Evolutionary conservation across 306 rosid genomes (phyloP).

Genomic region (Argentina anserina): DNA sequence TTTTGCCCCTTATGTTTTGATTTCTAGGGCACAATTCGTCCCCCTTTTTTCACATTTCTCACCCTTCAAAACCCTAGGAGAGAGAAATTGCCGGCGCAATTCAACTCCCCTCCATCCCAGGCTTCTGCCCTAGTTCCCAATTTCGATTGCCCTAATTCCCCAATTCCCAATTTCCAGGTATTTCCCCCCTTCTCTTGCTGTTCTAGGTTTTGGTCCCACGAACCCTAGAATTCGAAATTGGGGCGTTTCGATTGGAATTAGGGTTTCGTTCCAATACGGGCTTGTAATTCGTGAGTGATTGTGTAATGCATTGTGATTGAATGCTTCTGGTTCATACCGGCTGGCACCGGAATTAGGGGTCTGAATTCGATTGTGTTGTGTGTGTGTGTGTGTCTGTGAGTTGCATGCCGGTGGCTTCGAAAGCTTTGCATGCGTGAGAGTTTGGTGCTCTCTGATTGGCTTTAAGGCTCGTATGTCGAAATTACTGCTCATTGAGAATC

Average conservation of each 20-base stretch:
- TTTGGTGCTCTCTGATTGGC: no score
- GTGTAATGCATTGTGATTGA: slow-evolving; percentile 61
- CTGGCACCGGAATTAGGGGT: slow-evolving; percentile 35
- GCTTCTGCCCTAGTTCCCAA: slow-evolving; percentile 46
- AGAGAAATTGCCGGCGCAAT: slow-evolving; percentile 30
- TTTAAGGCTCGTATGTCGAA: no score
- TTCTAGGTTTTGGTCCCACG: slow-evolving; percentile 29
- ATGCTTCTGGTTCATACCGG: slow-evolving; percentile 31
- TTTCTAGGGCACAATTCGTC: slow-evolving; percentile 49
- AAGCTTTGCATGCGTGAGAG: slow-evolving; percentile 26
- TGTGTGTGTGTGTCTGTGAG: slow-evolving; percentile 28
- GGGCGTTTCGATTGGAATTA: slow-evolving; percentile 41
- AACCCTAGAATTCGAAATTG: slow-evolving; percentile 84
- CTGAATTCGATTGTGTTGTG: slow-evolving; percentile 23
- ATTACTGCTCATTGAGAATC: slow-evolving; percentile 21
- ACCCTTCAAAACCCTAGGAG: slow-evolving; percentile 83
- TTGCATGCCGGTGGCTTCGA: slow-evolving; percentile 30
- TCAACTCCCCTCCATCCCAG: slow-evolving; percentile 23
- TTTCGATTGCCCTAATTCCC: slow-evolving; percentile 22
- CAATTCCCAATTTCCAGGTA: slow-evolving; percentile 56
- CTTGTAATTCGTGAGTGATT: slow-evolving; percentile 22
- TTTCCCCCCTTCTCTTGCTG: slow-evolving; percentile 23
- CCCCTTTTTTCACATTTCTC: slow-evolving; percentile 21
- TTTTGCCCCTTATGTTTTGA: slow-evolving; percentile 38
- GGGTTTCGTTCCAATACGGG: slow-evolving; percentile 42